Base-by-base conservation (phyloP, 2,329 filamentous ascomycete genomes). In the Epichloe glyceriae region DNA sequence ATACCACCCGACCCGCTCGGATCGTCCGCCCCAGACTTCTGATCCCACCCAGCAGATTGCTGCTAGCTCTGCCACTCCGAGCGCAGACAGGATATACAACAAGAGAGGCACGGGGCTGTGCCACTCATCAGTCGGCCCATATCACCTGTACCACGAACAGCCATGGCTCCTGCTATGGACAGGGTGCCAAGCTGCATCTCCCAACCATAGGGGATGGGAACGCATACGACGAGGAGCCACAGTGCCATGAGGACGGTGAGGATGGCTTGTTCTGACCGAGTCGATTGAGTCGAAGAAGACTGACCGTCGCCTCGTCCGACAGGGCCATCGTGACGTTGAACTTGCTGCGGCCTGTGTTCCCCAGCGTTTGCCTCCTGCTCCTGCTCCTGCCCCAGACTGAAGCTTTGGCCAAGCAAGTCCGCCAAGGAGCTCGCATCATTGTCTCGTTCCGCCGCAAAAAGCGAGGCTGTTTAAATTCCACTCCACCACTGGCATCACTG, bases 381-480 rank as follows among this genome's bases (percentile, higher is more conserved):
- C 10, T 58, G 50, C 7, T 65, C 65, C 14, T 64, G 61, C 34
- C 62, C 63, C 5, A 76, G 53, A 12, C 58, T 69, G 51, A 76
- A 74, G 49, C 70, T 70, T 54, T 68, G 64, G 41, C 63, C 64
- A 47, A 76, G 64, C 17, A 75, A 54, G 33, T 74, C 71, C 0
- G 72, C 71, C 50, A 76, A 51, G 1, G 66, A 63, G 50, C 67
- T 70, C 3, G 70, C 62, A 45, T 73, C 70, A 14, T 46, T 41
- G 41, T 65, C 60, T 19, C 57, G 50, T 12, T 66, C 58, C 1
- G 71, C 69, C 4, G 79, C 78, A 62, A 81, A 83, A 82, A 78
- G n/a, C 66, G 76, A 2, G 79, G 80, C 45, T 79, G 76, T 52
- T 79, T 74, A 49, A 83, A 82, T 34, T 74, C 65, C 37, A 70